Base-by-base conservation (phyloP, 2,329 filamentous ascomycete species). In the Cladophialophora psammophila region DNA sequence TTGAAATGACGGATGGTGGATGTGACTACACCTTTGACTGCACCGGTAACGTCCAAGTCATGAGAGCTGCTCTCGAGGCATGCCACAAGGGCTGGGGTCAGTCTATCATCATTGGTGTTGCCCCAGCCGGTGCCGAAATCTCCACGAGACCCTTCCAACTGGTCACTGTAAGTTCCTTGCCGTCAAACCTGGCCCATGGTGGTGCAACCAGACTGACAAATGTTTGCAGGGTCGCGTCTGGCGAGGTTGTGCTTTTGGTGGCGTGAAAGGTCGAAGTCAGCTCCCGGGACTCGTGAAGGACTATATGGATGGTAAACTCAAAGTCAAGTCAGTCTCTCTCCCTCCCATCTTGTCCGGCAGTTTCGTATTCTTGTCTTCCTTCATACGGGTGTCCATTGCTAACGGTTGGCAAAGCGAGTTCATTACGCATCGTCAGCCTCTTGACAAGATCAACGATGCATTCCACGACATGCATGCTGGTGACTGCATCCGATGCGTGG, bases 71-170 rank as follows among this genome's bases (percentile, higher is more conserved):
- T 48, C 88, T 99, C 68, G 70, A 72, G 63, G 94, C 95, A 57
- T 98, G 94, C 85, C 95, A 99, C 86, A 99, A 99, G 88, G 95
- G 95, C 57, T 99, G 95, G 95, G 95, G 95, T 76, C 88, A 97
- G 86, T 96, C 91, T 78, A 97, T 99, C 80, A 88, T 99, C 80
- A 99, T 99, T 76, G 95, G 95, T 80, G 95, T 99, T 71, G 72
- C 72, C 45, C 72, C 72, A 45, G 72, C 72, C 54, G 72, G 72
- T 60, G 72, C 57, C 38, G 64, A 71, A 53, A 66, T 64, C 45
- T 50, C 50, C 57, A 69, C 68, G 48, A 62, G 73, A 96, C 92
- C 95, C 78, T 99, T 99, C 90, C 95, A 98, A 85, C 89, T 99
- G 70, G 95, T 99, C 74, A 99, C 95, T 53, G 59, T 61, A 54